A percentile compares a stretch with the other conserved stretches of the same genome.
These are phyloP conservation scores for Trichoderma koningii DNA, from an alignment of 2,329 filamentous ascomycete genomes.

Conservation along the genomic window DNA sequence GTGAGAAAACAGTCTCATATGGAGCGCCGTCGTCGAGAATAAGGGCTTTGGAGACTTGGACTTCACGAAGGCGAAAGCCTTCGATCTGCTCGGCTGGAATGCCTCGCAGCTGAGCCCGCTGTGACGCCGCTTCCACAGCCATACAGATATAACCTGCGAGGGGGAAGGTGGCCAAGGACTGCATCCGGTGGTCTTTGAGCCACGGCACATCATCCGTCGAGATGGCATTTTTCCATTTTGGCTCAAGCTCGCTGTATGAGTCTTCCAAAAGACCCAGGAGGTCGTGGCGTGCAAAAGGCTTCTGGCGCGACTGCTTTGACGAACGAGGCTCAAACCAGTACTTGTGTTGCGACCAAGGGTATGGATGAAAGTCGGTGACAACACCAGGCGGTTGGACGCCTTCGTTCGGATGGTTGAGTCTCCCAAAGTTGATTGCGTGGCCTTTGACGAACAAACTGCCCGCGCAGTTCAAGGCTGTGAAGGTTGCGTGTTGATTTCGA, in stretches of 20 bases:
- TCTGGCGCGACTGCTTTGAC: constrained; percentile 46
- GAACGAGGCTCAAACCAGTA: constrained; percentile 54
- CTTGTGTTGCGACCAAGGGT: constrained; percentile 51
- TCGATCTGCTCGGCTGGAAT: constrained; percentile 32
- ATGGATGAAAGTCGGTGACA: constrained; percentile 49
- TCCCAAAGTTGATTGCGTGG: constrained; percentile 45
- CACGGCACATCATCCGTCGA: constrained; percentile 56
- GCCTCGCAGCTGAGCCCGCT: constrained; percentile 37
- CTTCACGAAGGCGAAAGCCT: constrained; percentile 32
- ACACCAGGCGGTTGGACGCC: constrained; percentile 33
- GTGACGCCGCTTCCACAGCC: constrained; percentile 50
- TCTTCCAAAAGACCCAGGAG: constrained; percentile 50
- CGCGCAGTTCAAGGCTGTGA: constrained; percentile 48
- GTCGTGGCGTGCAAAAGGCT: constrained; percentile 46
- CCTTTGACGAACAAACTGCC: constrained; percentile 51
- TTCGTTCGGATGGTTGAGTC: constrained; percentile 46
- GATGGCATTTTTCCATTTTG: constrained; percentile 53
- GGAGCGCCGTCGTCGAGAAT: constrained; percentile 34
- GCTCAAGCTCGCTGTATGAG: constrained; percentile 49
- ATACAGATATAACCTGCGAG: constrained; percentile 56
- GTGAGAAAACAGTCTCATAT: constrained; percentile 35
- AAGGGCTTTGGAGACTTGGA: constrained; percentile 35
- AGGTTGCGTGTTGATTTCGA: constrained; percentile 53
- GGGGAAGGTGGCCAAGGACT: constrained; percentile 58
- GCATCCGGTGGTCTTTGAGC: constrained; percentile 59